Evolutionary conservation across 23 red algal species (phyloP), one percentile per base, ranked within the genome.

Genomic region (Cyanidiococcus yangmingshanensis): DNA sequence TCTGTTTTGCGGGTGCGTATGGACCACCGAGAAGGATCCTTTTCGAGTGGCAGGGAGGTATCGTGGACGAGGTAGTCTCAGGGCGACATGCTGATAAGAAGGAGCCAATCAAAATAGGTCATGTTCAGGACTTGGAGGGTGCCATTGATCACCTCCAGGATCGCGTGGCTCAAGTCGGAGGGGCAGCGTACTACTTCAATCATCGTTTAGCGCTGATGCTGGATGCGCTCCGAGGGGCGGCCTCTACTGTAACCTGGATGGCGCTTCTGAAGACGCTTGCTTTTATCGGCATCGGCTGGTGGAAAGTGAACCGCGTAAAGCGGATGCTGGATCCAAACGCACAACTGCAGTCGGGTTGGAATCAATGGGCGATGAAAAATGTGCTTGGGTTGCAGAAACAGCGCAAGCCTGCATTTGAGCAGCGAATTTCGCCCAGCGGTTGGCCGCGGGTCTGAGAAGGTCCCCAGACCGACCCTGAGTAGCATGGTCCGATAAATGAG

Each of bases 281-380:
- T 25, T 71, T 71, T 35, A 35, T 71, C 16, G 32, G 3, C 12
- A 71, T 71, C 63, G 27, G 63, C 63, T 25, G 21, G 63, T 71
- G 63, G 63, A 71, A 71, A 71, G 63, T 71, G 63, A 71, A 7
- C 27, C 63, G 63, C 27, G 63, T 71, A 2, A 25, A 71, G 63
- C 15, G 63, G 63, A 71, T 71, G 63, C 63, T 71, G 63, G 63
- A 71, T 71, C 63, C 63, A 29, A 71, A 7, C 7, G 63, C 63
- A 3, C 3, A 12, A 3, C 16, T 30, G 63, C 63, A 12, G 63
- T 7, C 63, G 27, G n/a, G 45, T 54, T 54, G 45, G 45, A 54
- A 21, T 21, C 21, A 15, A 15, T 21, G 12, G 7, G 45, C 12
- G 12, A 21, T 54, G 21, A 15, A 7, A 54, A 54, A 54, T 7